Base-by-base conservation (phyloP, 139 green algal species). In the Volvox reticuliferus region DNA sequence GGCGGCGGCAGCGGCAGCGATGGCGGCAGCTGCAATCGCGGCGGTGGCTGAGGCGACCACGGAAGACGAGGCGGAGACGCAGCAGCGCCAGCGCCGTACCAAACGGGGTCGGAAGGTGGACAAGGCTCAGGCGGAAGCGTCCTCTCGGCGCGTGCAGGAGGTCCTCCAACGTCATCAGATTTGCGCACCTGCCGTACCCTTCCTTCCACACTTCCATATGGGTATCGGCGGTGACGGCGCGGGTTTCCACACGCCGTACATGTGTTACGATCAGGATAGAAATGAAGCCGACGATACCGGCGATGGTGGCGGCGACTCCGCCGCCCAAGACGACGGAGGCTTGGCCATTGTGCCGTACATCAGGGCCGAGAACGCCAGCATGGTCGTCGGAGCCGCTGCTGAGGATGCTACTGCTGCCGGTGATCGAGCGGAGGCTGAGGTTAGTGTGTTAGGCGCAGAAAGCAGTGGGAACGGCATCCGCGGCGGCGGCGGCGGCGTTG, bases 51-150 rank as follows among this genome's bases (percentile, higher is more conserved):
- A 30, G 13, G 19, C 33, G 36, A 67, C 36, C 16, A 33, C 32
- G 36, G 24, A 50, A 21, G 78, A 71, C 14, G 79, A 86, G 28
- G 79, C 0, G 81, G n/a, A 61, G n/a, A 28, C 1, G 61, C 24
- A 76, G 12, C 79, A 68, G 78, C 78, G 78, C 1, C 78, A 76
- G 30, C 30, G 13, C 1, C 81, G 81, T 0, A 87, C 81, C 0
- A 87, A 76, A 30, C 55, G 81, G 17, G 81, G 81, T 9, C 61
- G 81, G 20, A 87, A 87, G 55, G n/a, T 76, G 12, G 81, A 76
- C 30, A 18, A 33, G 17, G 81, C 81, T 19, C 61, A 61, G 19
- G 62, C 81, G 61, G 81, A 67, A 50, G 81, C 81, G 81, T 35
- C 61, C 18, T 33, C 79, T 20, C 44, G 50, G 50, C 79, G 79